A percentile compares a stretch with the other conserved stretches of the same genome.
These are phyloP conservation scores for Pseudopyricularia cyperi DNA, from an alignment of 2,329 filamentous ascomycete species.

Conservation along the genomic window DNA sequence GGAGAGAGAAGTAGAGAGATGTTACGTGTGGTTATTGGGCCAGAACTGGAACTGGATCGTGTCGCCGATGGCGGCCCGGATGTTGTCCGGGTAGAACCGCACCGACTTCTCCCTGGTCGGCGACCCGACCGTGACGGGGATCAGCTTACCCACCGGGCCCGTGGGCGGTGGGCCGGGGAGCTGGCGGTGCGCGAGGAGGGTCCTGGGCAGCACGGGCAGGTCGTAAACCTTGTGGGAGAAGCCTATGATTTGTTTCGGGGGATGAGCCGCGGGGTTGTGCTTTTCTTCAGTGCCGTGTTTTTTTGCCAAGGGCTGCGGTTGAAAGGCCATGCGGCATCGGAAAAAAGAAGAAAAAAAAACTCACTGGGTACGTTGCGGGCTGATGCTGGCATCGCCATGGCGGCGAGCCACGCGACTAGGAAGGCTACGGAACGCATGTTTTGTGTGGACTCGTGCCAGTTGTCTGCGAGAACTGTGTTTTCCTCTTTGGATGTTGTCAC, in stretches of 20 bases:
- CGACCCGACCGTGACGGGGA: background rate
- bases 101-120: constrained; percentile 30
- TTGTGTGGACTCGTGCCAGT: no score
- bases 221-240: background rate
- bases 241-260: background rate
- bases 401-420: background rate
- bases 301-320: no score
- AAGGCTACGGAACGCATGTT: background rate
- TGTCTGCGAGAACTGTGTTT: background rate
- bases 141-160: background rate
- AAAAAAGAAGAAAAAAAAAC: no score
- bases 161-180: background rate
- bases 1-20: background rate
- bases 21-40: constrained; percentile 54
- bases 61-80: constrained; percentile 49
- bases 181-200: background rate
- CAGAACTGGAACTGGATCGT: constrained; percentile 57
- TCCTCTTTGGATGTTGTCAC: background rate
- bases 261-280: background rate
- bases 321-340: no score
- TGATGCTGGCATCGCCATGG: background rate
- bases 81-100: constrained; percentile 51
- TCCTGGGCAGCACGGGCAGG: background rate
- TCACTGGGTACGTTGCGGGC: background rate
- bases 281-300: background rate